Evolutionary conservation across 495 filamentous ascomycete genomes (phyloP), one percentile per base, ranked within the genome.

Genomic region (Daldinia caldariorum): DNA sequence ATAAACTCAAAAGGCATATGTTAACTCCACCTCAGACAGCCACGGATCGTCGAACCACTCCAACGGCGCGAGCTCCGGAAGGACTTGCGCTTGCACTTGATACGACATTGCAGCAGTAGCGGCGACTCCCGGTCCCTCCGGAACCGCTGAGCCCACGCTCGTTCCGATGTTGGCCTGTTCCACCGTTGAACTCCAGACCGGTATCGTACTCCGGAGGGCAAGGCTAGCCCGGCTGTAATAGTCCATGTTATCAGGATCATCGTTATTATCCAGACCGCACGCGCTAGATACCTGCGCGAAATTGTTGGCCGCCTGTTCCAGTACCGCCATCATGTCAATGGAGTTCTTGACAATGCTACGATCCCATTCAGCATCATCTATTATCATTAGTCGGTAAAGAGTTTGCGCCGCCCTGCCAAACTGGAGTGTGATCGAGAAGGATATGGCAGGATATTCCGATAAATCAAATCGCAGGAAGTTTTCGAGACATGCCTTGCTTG

Each of bases 341-440:
- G 56, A 65, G 32, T 47, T 45, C 10, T 57, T 47, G 1, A 69
- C 61, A 12, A 65, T 65, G 31, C 13, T 37, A 53, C 49, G 63
- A 58, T 76, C 75, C 66, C 73, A 74, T 6, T 59, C 66, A 10
- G 71, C 53, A 20, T 67, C 71, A 26, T 77, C 76, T 18, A 72
- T 56, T 12, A 76, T 35, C 45, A 67, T 59, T 3, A 77, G 71
- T 16, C 76, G 66, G 56, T 76, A 77, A 8, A 76, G 37, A 2
- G 73, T 70, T 49, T 74, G 71, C 47, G 67, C 50, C 22, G 66
- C 53, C 47, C 74, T 63, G 38, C 66, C 60, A 51, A 76, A 71
- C 34, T 73, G 72, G 2, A 76, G 71, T 31, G 70, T 60, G 13
- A 70, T 43, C 14, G 64, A 58, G 41, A 78, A 71, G 6, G 71